phyloP scores from a whole-genome alignment of 2,329 filamentous ascomycete species.

The Fusarium sp. region DNA sequence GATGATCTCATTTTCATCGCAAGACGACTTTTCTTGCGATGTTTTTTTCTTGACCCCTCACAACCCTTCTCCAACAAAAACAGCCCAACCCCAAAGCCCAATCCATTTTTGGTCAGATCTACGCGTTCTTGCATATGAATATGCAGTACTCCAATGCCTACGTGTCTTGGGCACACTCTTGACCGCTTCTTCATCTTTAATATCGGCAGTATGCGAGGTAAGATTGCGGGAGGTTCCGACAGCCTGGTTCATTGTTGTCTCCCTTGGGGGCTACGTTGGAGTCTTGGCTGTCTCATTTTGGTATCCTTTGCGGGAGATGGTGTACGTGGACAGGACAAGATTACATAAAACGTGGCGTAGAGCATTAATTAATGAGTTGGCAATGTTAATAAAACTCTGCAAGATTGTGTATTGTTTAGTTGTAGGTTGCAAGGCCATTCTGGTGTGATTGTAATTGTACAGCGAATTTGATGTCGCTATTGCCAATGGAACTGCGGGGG shows the following conservation, averaged over 20 bases:
- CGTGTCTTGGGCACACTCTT: background rate
- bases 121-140: constrained; percentile 1
- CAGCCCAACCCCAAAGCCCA: background rate
- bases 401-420: too few relatives aligned
- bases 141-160: background rate
- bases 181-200: constrained; percentile 5
- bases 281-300: constrained; percentile 3
- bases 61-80: background rate
- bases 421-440: too few relatives aligned
- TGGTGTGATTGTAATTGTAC: background rate
- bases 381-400: too few relatives aligned
- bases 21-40: background rate
- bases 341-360: background rate
- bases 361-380: too few relatives aligned
- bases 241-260: background rate
- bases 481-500: background rate
- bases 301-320: background rate
- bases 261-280: background rate
- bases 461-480: background rate
- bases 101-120: constrained; percentile 7
- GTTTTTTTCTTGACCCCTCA: background rate
- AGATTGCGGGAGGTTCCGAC: background rate
- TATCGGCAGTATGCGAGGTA: background rate
- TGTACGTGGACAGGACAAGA: background rate
- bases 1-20: background rate